Conservation (phyloP, 2,329 filamentous ascomycete species). For the Colletotrichum ledebouriae region DNA sequence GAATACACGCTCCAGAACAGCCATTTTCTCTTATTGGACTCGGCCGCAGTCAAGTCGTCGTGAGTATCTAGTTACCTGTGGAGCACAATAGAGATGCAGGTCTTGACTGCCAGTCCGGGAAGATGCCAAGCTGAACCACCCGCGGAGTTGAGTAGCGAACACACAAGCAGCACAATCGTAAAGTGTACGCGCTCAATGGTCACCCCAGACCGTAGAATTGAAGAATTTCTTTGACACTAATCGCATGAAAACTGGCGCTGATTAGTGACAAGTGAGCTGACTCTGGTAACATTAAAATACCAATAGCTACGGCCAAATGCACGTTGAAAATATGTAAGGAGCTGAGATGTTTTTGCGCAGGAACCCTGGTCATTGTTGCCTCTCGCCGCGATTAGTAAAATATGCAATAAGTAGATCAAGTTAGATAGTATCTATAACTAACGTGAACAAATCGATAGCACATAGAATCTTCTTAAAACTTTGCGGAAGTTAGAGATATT, state of each 20-base stretch:
- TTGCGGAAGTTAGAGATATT: too few species aligned
- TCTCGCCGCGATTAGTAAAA: constrained; percentile 43
- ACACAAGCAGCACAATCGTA: constrained; percentile 30
- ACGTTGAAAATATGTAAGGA: constrained; percentile 30
- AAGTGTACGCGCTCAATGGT: constrained; percentile 23
- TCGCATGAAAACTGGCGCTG: constrained; percentile 19
- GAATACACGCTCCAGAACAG: constrained; percentile 38
- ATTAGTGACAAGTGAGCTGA: constrained; percentile 25
- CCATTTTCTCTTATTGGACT: constrained; percentile 21
- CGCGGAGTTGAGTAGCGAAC: constrained; percentile 26
- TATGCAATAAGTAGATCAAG: constrained; percentile 23
- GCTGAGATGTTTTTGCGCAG: background rate
- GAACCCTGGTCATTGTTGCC: background rate
- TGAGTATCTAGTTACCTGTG: constrained; percentile 20
- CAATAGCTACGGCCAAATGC: constrained; percentile 28
- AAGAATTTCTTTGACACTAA: constrained; percentile 19
- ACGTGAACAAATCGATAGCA: too few species aligned
- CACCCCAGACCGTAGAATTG: constrained; percentile 8
- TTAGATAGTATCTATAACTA: background rate
- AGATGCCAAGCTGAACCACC: constrained; percentile 36
- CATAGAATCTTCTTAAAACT: too few species aligned
- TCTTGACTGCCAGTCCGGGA: constrained; percentile 19
- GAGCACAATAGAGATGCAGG: constrained; percentile 23
- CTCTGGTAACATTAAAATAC: constrained; percentile 24
- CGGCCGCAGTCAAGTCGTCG: background rate